These are phyloP conservation scores for Trametes villosa DNA, from an alignment of 768 basidiomycete genomes.

Conservation along the genomic window DNA sequence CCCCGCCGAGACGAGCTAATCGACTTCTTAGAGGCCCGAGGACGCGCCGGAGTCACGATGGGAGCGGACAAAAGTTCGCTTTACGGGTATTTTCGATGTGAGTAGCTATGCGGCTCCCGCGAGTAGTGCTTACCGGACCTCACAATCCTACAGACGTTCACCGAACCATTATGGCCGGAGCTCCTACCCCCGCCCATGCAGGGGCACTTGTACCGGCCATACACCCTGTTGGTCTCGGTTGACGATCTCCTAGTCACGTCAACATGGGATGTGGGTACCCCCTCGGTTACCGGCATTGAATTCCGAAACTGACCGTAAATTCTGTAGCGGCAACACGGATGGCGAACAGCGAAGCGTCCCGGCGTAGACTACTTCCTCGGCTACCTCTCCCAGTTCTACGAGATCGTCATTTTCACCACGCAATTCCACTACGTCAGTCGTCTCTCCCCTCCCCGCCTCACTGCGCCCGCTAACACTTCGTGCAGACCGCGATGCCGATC, in stretches of 20 bases:
- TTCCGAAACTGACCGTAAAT: neutral
- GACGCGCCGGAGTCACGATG: conserved; percentile 64
- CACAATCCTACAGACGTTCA: conserved; percentile 69
- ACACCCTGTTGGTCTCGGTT: conserved; percentile 88
- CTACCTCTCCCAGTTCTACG: conserved; percentile 97
- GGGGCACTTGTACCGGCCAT: conserved; percentile 83
- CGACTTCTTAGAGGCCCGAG: conserved; percentile 51
- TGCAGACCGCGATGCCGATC: conserved; percentile 85
- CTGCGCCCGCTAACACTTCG: conserved; percentile 1
- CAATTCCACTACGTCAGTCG: conserved; percentile 82
- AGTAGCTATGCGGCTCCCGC: conserved; percentile 30
- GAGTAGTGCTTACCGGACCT: neutral
- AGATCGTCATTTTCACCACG: conserved; percentile 94
- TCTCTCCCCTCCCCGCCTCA: neutral
- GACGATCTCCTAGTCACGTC: conserved; percentile 92
- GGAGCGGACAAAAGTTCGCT: conserved; percentile 66
- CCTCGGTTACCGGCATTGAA: neutral
- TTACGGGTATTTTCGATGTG: conserved; percentile 71
- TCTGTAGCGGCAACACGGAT: conserved; percentile 83
- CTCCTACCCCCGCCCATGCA: conserved; percentile 88
- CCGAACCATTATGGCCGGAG: conserved; percentile 91
- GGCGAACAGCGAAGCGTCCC: conserved; percentile 97
- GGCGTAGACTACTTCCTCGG: conserved; percentile 98
- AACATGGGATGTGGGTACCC: conserved; percentile 88
- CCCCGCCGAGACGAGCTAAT: neutral